Percentiles rank a stretch among this genome's conserved stretches.
Evolutionary conservation across 2,329 filamentous ascomycete species (phyloP).

Genomic region (Karstenula rhodostoma): DNA sequence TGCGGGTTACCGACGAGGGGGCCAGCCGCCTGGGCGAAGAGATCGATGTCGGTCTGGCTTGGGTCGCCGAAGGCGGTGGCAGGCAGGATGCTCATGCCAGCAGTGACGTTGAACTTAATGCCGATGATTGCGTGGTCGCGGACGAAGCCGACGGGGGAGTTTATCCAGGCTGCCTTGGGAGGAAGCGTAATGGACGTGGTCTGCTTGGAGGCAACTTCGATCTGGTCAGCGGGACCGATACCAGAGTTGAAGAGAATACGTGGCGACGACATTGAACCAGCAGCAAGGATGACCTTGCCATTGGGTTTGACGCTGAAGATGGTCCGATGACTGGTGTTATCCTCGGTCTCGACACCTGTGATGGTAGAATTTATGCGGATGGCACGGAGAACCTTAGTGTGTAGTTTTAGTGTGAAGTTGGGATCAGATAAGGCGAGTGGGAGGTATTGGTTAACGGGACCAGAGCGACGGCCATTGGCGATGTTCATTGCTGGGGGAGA

Average conservation of each 20-base stretch:
- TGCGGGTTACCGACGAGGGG: constrained; percentile 49
- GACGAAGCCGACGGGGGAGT: constrained; percentile 37
- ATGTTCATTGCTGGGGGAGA: constrained; percentile 24
- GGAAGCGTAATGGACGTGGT: constrained; percentile 25
- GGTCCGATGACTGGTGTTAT: constrained; percentile 17
- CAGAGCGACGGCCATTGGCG: constrained; percentile 25
- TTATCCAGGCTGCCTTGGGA: constrained; percentile 28
- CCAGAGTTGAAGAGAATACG: constrained; percentile 36
- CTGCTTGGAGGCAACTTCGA: constrained; percentile 29
- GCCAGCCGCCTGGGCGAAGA: constrained; percentile 38
- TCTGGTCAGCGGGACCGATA: constrained; percentile 36
- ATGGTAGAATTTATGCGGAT: constrained; percentile 24
- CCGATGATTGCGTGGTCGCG: constrained; percentile 33
- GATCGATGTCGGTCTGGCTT: constrained; percentile 20
- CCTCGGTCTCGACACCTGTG: constrained; percentile 31
- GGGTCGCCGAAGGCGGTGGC: constrained; percentile 22
- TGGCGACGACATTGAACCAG: constrained; percentile 33
- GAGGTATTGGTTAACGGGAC: constrained; percentile 32
- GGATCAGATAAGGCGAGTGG: constrained; percentile 21
- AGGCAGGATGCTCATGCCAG: constrained; percentile 21
- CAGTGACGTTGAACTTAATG: constrained; percentile 23
- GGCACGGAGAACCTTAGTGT: constrained; percentile 31
- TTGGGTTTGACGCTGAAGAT: constrained; percentile 28
- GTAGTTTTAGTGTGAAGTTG: constrained; percentile 34
- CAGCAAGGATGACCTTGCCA: constrained; percentile 37